Percentiles rank a stretch among this genome's conserved stretches.
Evolutionary conservation across 257 asterid genomes (phyloP).

Genomic region (Galeopsis tetrahit): DNA sequence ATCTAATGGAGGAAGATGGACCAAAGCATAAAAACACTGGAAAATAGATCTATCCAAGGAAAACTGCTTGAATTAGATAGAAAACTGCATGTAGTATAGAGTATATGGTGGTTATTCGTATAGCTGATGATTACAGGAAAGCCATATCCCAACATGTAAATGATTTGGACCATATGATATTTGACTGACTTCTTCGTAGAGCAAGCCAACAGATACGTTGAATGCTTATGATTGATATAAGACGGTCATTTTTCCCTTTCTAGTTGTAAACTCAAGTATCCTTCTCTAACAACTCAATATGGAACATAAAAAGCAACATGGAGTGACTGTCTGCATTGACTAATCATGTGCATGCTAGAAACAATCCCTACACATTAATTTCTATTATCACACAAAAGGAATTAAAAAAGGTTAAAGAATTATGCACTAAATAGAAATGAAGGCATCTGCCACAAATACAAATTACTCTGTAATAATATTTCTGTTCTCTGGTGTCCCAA

Average conservation of each 20-base stretch:
- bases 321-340: not conserved
- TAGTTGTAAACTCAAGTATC: conserved; percentile 17
- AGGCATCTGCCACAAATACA: conserved; percentile 6
- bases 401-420: not conserved
- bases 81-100: conserved; percentile 12
- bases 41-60: not conserved
- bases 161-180: conserved; percentile 13
- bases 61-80: conserved; percentile 17
- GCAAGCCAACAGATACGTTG: not conserved
- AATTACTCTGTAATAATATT: not conserved
- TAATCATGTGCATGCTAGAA: conserved; percentile 14
- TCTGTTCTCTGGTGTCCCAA: not conserved
- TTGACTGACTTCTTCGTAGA: conserved; percentile 17
- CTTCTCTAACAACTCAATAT: conserved; percentile 19
- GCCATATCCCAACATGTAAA: not conserved
- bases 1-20: conserved; percentile 32
- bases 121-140: conserved; percentile 14
- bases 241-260: not conserved
- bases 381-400: not conserved
- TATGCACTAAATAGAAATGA: not conserved
- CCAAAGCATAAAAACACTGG: conserved; percentile 12
- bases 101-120: conserved; percentile 1
- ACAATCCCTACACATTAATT: conserved; percentile 3
- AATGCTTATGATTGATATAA: not conserved
- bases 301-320: conserved; percentile 17